phyloP scores from a whole-genome alignment of 2,329 filamentous ascomycete species.

The Xylariaceae sp. region DNA sequence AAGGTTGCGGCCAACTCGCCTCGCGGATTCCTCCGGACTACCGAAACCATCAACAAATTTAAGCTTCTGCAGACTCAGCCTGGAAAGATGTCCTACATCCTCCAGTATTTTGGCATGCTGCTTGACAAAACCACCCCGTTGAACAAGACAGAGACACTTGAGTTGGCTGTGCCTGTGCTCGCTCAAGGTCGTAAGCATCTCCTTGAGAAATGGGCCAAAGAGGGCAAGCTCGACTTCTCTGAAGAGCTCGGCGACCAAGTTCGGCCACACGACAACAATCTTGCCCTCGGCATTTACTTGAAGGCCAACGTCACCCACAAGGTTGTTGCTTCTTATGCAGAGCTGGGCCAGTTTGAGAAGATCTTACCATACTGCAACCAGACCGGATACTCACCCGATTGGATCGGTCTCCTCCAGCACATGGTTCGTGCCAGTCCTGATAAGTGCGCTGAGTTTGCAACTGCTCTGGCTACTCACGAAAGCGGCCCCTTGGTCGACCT shows the following conservation, averaged over 20 bases:
- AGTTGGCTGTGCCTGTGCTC: slow-evolving; percentile 88
- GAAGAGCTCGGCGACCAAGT: slow-evolving; percentile 96
- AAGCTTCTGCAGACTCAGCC: slow-evolving; percentile 78
- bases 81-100: slow-evolving; percentile 85
- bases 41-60: slow-evolving; percentile 93
- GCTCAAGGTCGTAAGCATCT: slow-evolving; percentile 92
- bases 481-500: slow-evolving; percentile 84
- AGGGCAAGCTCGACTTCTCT: slow-evolving; percentile 92
- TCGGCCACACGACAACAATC: slow-evolving; percentile 79
- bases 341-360: slow-evolving; percentile 94
- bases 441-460: slow-evolving; percentile 91
- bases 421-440: slow-evolving; percentile 89
- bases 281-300: slow-evolving; percentile 85
- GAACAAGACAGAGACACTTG: slow-evolving; percentile 90
- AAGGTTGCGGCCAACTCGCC: slow-evolving; percentile 97
- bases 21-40: slow-evolving; percentile 87
- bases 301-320: slow-evolving; percentile 89
- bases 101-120: slow-evolving; percentile 97
- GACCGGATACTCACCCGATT: slow-evolving; percentile 89
- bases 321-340: slow-evolving; percentile 90
- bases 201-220: slow-evolving; percentile 95
- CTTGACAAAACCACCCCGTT: slow-evolving; percentile 83
- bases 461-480: slow-evolving; percentile 85
- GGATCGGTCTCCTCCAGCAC: slow-evolving; percentile 85
- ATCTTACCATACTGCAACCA: slow-evolving; percentile 88